phyloP scores from a whole-genome alignment of 305 asterid species.

The Nicotiana rustica region DNA sequence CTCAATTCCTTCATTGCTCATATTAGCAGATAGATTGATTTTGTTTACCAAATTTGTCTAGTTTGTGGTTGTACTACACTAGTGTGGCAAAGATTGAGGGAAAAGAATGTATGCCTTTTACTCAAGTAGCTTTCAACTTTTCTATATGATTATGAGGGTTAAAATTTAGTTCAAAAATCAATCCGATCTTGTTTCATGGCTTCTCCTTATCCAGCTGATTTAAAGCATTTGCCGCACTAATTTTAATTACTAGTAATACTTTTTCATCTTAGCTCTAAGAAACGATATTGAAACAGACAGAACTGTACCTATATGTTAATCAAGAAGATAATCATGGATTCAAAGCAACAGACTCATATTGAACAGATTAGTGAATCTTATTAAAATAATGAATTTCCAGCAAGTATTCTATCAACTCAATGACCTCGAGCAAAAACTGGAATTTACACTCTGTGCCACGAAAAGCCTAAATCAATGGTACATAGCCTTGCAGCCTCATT shows the following conservation, averaged over 20 bases:
- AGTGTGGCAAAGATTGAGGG: neutral
- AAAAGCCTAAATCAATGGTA: slow-evolving; percentile 26
- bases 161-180: no score
- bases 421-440: slow-evolving; percentile 29
- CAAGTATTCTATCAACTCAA: slow-evolving; percentile 26
- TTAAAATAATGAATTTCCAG: slow-evolving; percentile 11
- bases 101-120: neutral
- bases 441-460: neutral
- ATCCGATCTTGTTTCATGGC: no score
- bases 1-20: slow-evolving; percentile 49
- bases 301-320: neutral
- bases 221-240: no score
- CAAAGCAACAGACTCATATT: slow-evolving; percentile 15
- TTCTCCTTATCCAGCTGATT: no score
- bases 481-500: slow-evolving; percentile 31
- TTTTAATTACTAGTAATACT: no score
- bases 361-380: slow-evolving; percentile 4
- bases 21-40: slow-evolving; percentile 19
- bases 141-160: neutral
- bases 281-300: neutral
- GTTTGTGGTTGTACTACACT: neutral
- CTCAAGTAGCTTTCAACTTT: neutral
- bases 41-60: neutral
- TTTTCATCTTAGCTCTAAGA: neutral
- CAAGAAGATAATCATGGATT: neutral